Evolutionary conservation across 768 basidiomycete species (phyloP).

Genomic region (Lactarius indigo): DNA sequence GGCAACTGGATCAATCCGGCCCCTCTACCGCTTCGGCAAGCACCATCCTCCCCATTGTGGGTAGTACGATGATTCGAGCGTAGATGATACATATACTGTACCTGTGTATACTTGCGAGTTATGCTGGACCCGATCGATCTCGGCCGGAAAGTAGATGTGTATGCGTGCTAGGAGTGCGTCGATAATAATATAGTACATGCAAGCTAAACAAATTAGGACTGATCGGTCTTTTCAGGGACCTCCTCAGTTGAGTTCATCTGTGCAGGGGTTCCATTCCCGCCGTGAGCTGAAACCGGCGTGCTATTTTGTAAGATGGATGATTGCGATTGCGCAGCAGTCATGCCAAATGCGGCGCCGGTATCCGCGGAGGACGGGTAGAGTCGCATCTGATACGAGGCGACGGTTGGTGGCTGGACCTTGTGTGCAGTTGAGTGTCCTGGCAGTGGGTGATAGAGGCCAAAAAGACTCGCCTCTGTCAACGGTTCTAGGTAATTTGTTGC

Average conservation of each 20-base stretch:
- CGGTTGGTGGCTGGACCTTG: conserved; percentile 23
- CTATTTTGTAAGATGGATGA: conserved; percentile 14
- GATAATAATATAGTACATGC: conserved; percentile 2
- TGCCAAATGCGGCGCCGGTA: conserved; percentile 1
- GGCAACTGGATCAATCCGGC: conserved; percentile 22
- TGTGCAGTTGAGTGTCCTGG: neutral
- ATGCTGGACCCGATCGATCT: neutral
- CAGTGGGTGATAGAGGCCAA: neutral
- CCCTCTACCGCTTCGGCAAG: conserved; percentile 6
- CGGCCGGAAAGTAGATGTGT: neutral
- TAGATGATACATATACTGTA: neutral
- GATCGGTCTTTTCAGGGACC: conserved; percentile 10
- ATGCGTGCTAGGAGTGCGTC: neutral
- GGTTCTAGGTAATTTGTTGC: conserved; percentile 21
- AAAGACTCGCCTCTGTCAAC: conserved; percentile 16
- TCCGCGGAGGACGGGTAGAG: conserved; percentile 19
- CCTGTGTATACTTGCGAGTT: neutral
- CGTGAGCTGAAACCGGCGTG: conserved; percentile 19
- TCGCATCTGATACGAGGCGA: conserved; percentile 21
- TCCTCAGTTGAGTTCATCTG: conserved; percentile 17
- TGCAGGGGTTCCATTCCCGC: conserved; percentile 18
- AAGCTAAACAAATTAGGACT: conserved; percentile 3
- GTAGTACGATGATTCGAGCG: neutral
- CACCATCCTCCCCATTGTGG: neutral
- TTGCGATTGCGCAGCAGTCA: conserved; percentile 12